A percentile compares a stretch with the other conserved stretches of the same genome.
Conservation (phyloP, 148 eudicot genomes). For the Limonium bicolor region DNA sequence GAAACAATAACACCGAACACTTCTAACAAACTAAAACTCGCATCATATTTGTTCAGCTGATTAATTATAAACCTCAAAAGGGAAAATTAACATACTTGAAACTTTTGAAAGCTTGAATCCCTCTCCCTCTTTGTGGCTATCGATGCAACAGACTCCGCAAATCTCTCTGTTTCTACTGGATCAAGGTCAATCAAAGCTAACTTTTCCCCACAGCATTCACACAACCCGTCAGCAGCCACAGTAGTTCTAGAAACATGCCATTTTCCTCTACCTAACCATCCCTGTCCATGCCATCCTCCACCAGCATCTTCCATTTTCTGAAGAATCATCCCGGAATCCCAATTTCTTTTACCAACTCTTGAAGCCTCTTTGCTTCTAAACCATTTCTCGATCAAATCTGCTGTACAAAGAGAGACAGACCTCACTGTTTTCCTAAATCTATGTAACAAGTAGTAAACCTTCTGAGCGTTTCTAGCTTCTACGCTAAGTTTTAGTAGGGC, state of each 20-base stretch:
- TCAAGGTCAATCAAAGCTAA: conserved; percentile 80
- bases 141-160: conserved; percentile 82
- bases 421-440: conserved; percentile 53
- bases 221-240: conserved; percentile 47
- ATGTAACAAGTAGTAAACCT: conserved; percentile 70
- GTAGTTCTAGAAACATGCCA: conserved; percentile 42
- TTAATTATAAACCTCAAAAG: too few relatives aligned
- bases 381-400: conserved; percentile 59
- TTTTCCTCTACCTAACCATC: conserved; percentile 79
- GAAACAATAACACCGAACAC: too few relatives aligned
- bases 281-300: conserved; percentile 95
- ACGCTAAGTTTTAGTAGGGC: conserved; percentile 60
- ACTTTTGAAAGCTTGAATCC: conserved; percentile 62
- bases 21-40: too few relatives aligned
- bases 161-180: conserved; percentile 68
- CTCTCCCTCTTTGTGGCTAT: conserved; percentile 55
- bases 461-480: conserved; percentile 44
- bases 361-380: conserved; percentile 53
- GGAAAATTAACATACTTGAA: conserved; percentile 45
- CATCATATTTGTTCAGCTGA: too few relatives aligned
- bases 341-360: conserved; percentile 59
- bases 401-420: conserved; percentile 40
- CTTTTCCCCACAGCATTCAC: conserved; percentile 66
- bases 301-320: conserved; percentile 48
- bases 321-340: conserved; percentile 29